Base-by-base conservation (phyloP, 2,329 filamentous ascomycete species). In the Fusarium algeriense region DNA sequence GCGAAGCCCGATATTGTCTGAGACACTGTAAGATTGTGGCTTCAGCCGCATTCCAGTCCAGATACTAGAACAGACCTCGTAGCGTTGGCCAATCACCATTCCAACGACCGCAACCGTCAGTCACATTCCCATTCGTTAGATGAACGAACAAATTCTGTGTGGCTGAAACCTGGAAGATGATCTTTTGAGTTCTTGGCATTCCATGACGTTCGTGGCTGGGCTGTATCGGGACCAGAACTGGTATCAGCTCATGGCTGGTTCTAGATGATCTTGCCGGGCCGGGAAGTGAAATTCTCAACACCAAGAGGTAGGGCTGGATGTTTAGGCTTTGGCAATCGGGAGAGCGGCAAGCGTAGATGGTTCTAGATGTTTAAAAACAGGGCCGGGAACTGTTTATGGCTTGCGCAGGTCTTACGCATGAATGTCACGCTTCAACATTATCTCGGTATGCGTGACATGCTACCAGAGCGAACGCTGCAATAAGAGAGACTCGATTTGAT, bases 81-180 rank as follows among this genome's bases (percentile, higher is more conserved):
- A 41, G 7, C 9, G 19, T 43, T 30, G 6, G 7, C 56, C 48
- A 56, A 57, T 50, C 26, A 23, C 5, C 14, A 15, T 20, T n/a
- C 14, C 3, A 7, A n/a, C 4, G 12, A 20, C 44, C 37, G 57
- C 64, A 67, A 68, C 44, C 63, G 56, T 68, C 64, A 2, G 17
- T 44, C 4, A 10, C 20, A 3, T 45, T 20, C 15, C 14, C 41
- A 44, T 55, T 23, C 28, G n/a, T 40, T 32, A n/a, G 17, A 23
- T 35, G 14, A 15, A 37, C 12, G 28, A n/a, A 8, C 19, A 32
- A 30, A n/a, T 14, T 34, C 3, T 10, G 2, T 2, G 64, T 52
- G 49, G 44, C 64, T 67, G 64, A 67, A 67, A 67, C 64, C 12
- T 41, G 56, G 3, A 2, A 14, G 13, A 7, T 28, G 13, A 32